Base-by-base conservation (phyloP, 345 rosid genomes). In the Schrenkiella parvula region DNA sequence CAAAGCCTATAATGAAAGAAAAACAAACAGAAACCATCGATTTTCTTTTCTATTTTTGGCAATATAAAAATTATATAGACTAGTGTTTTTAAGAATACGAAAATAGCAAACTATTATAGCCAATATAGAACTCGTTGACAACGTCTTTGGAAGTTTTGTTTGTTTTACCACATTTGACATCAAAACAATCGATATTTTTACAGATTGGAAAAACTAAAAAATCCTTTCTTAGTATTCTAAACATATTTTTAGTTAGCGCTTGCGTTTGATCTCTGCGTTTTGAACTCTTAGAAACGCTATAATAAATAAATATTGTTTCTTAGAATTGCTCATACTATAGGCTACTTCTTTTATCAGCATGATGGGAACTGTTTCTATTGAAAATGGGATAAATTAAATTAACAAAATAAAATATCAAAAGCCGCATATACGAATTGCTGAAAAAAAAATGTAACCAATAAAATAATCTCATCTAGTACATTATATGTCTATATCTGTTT, bases 81-180 rank as follows among this genome's bases (percentile, higher is more conserved):
- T 25, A 28, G 35, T 60, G 31, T 47, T 62, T 35, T 14, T 28
- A 51, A 39, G 19, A 17, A 29, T 50, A 19, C 62, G 11, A 62
- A 61, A 71, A 71, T 71, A 71, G 75, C 31, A 70, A 70, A 60
- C 3, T 59, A 23, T 71, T 48, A 42, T 50, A 48, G 68, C 68
- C 7, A 60, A 48, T 60, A 25, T 37, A 71, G 75, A 42, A 59
- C 34, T n/a, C 29, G 51, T 37, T 71, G 51, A 71, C 29, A 60
- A 48, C 75, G 38, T 70, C 42, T 60, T 59, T 35, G 37, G 1
- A 58, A 58, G 29, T 58, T 46, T 22, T 34, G 10, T 70, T 37
- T 48, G 44, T 56, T 56, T 69, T 69, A 57, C 56, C 44, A 57
- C 10, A 3, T 1, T 32, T 56, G 34, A 56, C 56, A 21, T 47